Percentiles rank a stretch among this genome's conserved stretches.
These are phyloP conservation scores for Pseudozyma pruni DNA, from an alignment of 1,284 basidiomycete genomes.

Conservation along the genomic window DNA sequence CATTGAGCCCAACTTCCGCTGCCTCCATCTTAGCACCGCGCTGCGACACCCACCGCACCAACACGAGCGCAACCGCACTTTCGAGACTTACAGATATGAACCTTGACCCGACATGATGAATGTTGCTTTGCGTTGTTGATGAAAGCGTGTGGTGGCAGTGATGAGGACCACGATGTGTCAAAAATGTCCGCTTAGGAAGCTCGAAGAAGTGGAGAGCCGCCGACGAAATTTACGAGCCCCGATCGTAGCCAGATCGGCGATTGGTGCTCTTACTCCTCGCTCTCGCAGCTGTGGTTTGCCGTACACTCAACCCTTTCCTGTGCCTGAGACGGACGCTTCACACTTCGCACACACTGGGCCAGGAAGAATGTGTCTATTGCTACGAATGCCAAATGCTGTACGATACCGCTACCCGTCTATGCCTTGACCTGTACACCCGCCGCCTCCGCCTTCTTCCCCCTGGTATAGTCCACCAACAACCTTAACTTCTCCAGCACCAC, in stretches of 20 bases:
- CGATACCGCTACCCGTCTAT: neutral
- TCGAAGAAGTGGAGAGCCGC: slow-evolving; percentile 9
- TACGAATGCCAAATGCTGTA: too few species aligned
- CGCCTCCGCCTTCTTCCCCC: neutral
- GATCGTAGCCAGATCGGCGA: neutral
- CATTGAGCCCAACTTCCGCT: too few species aligned
- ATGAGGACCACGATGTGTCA: neutral
- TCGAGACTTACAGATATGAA: slow-evolving; percentile 39
- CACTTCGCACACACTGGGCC: neutral
- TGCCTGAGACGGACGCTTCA: too few species aligned
- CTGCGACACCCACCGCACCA: neutral
- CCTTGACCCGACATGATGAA: slow-evolving; percentile 33
- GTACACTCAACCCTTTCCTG: neutral
- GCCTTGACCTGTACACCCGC: slow-evolving; percentile 13
- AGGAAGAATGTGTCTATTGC: too few species aligned
- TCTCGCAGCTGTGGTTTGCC: too few species aligned
- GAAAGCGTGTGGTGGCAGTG: slow-evolving; percentile 1
- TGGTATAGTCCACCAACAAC: slow-evolving; percentile 53
- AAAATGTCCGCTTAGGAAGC: neutral
- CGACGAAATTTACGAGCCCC: slow-evolving; percentile 2
- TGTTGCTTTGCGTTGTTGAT: neutral
- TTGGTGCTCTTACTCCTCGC: too few species aligned
- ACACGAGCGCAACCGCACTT: neutral
- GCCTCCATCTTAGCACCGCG: too few species aligned
- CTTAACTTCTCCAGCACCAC: slow-evolving; percentile 63